Base-by-base conservation (phyloP, 2,329 filamentous ascomycete genomes). In the Curvularia sp. region DNA sequence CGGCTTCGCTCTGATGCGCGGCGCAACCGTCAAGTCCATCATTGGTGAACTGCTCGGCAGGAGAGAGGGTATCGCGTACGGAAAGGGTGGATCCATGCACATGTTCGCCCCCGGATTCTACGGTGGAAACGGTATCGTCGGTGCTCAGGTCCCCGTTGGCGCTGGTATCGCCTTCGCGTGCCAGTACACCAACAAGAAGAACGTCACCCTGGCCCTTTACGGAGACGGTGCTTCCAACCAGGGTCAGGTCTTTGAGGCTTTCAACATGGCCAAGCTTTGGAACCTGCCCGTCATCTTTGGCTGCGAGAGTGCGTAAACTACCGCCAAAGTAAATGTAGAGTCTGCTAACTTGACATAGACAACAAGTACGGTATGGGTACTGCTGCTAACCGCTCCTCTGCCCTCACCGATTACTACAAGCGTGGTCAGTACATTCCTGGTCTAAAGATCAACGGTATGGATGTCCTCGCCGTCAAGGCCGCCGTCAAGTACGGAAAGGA, bases 281-380 rank as follows among this genome's bases (percentile, higher is more conserved):
- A 93, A 95, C 73, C 85, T 99, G 48, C 95, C 95, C 55, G 88
- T 93, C 70, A 90, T 99, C 69, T 99, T 99, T 77, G 93, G 92
- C 71, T 99, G 95, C 81, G 95, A 99, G 86, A 99, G 93, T 97
- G 84, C 79, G 92, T 87, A 54, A 30, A 60, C 28, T 3, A 46
- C 26, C 13, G 3, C 35, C 6, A 24, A 38, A 48, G 4, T 9
- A 48, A 28, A 22, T n/a, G 12, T 30, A 2, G 5, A 47, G 12
- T 43, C 44, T 35, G 58, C 70, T 75, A 62, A 75, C 55, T 18
- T 5, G 4, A 6, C n/a, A 33, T 58, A 97, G 93, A 99, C 88
- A 99, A 99, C 90, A 99, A 99, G 84, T 99, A 99, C 80, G 95
- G 95, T 80, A 99, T 99, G 95, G 95, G 95, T 83, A 99, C 95